phyloP scores from a whole-genome alignment of 805 yeast genomes.

The Sugiyamaella americana region DNA sequence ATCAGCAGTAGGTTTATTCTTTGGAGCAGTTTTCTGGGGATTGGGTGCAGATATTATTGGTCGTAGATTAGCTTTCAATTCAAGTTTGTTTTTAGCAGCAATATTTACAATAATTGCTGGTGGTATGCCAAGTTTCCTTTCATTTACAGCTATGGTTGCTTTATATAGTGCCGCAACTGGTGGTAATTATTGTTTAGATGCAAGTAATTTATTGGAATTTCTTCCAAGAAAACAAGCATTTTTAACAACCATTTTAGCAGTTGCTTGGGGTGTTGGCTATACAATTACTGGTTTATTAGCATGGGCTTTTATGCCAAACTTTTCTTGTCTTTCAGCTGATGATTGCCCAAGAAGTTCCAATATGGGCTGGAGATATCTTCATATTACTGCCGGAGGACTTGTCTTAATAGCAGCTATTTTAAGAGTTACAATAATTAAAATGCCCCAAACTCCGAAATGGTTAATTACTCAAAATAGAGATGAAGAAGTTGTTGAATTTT shows the following conservation, averaged over 20 bases:
- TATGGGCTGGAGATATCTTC: constrained; percentile 57
- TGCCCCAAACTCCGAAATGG: constrained; percentile 52
- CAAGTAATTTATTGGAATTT: constrained; percentile 47
- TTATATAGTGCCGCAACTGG: constrained; percentile 40
- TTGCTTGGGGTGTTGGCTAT: constrained; percentile 62
- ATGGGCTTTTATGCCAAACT: constrained; percentile 51
- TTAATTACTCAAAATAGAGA: constrained; percentile 28
- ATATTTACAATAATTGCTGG: constrained; percentile 49
- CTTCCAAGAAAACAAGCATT: constrained; percentile 46
- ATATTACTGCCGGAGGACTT: constrained; percentile 48
- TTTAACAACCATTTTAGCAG: constrained; percentile 47
- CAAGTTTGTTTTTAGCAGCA: constrained; percentile 43
- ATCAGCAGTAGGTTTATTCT: constrained; percentile 46
- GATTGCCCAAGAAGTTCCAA: constrained; percentile 42
- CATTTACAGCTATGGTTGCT: constrained; percentile 44
- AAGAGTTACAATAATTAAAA: constrained; percentile 40
- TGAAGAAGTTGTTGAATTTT: constrained; percentile 40
- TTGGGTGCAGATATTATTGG: constrained; percentile 51
- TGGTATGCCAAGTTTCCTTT: constrained; percentile 43
- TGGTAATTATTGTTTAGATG: constrained; percentile 51
- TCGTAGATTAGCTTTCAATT: constrained; percentile 45
- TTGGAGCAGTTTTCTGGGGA: constrained; percentile 52
- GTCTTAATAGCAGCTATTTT: constrained; percentile 45
- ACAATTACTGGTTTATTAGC: constrained; percentile 46
- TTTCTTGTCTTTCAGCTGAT: constrained; percentile 40